A percentile compares a stretch with the other conserved stretches of the same genome.
phyloP scores from a whole-genome alignment of 495 filamentous ascomycete species.

The Penicillium riverlandense region DNA sequence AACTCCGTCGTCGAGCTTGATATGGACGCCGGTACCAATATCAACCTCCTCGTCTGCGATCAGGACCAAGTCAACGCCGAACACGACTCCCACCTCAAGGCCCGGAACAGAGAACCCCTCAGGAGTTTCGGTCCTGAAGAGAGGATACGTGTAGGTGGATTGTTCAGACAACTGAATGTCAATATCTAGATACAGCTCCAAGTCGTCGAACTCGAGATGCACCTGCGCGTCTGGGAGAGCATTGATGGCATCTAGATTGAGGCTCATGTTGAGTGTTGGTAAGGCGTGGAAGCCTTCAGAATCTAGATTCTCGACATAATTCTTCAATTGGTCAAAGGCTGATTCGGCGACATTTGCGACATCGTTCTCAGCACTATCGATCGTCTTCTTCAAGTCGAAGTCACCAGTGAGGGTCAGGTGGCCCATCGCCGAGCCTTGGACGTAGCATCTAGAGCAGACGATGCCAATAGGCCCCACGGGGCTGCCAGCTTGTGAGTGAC shows the following conservation, averaged over 20 bases:
- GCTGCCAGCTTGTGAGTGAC: background rate
- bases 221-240: conserved; percentile 34
- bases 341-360: background rate
- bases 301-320: background rate
- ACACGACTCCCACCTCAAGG: conserved; percentile 31
- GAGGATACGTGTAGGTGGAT: conserved; percentile 40
- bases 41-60: conserved; percentile 36
- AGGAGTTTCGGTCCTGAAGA: conserved; percentile 37
- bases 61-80: conserved; percentile 42
- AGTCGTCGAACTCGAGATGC: conserved; percentile 38
- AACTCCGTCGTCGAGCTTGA: conserved; percentile 41
- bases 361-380: background rate
- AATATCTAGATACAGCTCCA: conserved; percentile 46
- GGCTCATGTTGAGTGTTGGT: conserved; percentile 3
- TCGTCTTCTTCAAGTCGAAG: conserved; percentile 24
- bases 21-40: conserved; percentile 45
- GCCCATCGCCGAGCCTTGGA: conserved; percentile 38
- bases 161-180: conserved; percentile 34
- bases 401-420: conserved; percentile 28
- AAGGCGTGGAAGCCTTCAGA: background rate
- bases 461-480: conserved; percentile 21
- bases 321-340: background rate
- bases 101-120: conserved; percentile 32
- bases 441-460: conserved; percentile 43
- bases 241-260: conserved; percentile 32